Evolutionary conservation across 768 basidiomycete species (phyloP), one percentile per base, ranked within the genome.

Genomic region (Termitomyces sp.): DNA sequence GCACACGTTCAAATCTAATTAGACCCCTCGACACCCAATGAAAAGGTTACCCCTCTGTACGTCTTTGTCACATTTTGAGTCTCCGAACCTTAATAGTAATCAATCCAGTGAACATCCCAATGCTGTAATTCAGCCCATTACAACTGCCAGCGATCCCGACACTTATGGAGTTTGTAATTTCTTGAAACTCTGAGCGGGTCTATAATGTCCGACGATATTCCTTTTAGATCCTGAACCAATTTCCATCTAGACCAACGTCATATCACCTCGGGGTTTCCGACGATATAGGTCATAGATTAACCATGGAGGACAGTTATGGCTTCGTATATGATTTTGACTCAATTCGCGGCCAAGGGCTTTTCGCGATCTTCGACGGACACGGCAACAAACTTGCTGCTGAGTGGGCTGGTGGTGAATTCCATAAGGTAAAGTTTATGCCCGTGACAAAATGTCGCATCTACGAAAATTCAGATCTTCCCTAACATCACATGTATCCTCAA

Each of bases 261-360:
- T 62, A 56, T 42, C 54, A 56, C 26, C 58, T 62, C 35, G 60
- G 60, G 19, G 42, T 62, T 12, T 45, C 57, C 0, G 48, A 62
- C 15, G 30, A 35, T 17, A 53, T 54, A 17, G 60, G 60, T 5
- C 57, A 49, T 4, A 56, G 60, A 35, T 7, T 30, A 4, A 56
- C 57, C 26, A 62, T 62, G 60, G 60, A 62, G 40, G 60, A 62
- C 30, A 62, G 60, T 43, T 56, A 62, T 54, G 60, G 60, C 3
- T 62, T 62, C 26, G 48, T 62, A 17, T 40, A 56, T 33, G 57
- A 62, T 54, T 62, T 56, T 26, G 53, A 62, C 37, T 52, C 42
- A 12, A 59, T 62, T 35, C 55, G 60, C 30, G 60, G 60, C 10
- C 60, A 62, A 42, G 60, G 60, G 6, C 33, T 62, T 7, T 62